A percentile compares a stretch with the other conserved stretches of the same genome.
Conservation (phyloP, 2,329 filamentous ascomycete genomes). For the Aspergillus puulaauensis region DNA sequence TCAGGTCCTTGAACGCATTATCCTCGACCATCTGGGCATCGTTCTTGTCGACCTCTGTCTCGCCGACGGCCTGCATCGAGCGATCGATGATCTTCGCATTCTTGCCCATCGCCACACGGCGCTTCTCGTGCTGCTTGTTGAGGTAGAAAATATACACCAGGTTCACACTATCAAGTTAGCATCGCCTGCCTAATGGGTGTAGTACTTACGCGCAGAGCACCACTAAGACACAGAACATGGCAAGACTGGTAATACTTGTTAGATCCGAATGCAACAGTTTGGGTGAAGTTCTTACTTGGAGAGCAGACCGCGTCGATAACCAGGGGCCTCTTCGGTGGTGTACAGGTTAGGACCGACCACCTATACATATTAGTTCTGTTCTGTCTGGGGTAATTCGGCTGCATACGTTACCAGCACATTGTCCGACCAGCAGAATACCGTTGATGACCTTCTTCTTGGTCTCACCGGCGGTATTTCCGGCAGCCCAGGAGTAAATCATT, state of each 20-base stretch:
- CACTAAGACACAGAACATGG: conserved; percentile 61
- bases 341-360: conserved; percentile 66
- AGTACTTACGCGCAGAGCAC: conserved; percentile 46
- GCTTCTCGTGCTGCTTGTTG: conserved; percentile 56
- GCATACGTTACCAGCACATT: conserved; percentile 60
- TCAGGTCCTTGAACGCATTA: conserved; percentile 58
- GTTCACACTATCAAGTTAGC: conserved; percentile 26
- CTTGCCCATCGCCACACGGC: conserved; percentile 60
- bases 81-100: conserved; percentile 57
- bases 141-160: conserved; percentile 52
- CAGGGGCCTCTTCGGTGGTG: conserved; percentile 59
- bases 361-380: conserved; percentile 14
- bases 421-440: conserved; percentile 63
- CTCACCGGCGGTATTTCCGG: conserved; percentile 62
- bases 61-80: conserved; percentile 53
- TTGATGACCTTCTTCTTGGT: conserved; percentile 69
- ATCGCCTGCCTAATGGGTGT: background rate
- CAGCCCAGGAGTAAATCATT: conserved; percentile 70
- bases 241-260: conserved; percentile 37
- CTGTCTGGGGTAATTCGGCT: background rate
- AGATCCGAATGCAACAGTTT: background rate
- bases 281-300: conserved; percentile 46
- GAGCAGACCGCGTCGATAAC: conserved; percentile 58
- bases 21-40: conserved; percentile 39
- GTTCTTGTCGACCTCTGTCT: conserved; percentile 26